Evolutionary conservation across 116 monocot species (phyloP).

Genomic region (Trichopus zeylanicus): DNA sequence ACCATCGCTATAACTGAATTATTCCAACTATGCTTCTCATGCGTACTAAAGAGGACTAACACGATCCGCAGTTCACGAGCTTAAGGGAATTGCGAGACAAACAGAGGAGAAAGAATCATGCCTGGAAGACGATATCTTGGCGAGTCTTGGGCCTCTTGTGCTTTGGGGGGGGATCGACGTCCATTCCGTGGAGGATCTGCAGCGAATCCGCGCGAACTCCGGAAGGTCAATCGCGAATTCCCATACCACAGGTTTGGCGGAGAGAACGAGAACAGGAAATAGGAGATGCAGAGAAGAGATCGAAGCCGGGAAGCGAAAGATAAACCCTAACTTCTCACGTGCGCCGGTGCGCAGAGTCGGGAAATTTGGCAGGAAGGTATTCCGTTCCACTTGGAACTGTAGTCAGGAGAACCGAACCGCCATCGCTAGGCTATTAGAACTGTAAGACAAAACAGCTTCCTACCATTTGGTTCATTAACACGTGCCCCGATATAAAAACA

Average conservation of each 20-base stretch:
- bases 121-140: constrained; percentile 51
- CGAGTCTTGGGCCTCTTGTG: constrained; percentile 18
- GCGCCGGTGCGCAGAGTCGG: no score
- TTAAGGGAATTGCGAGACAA: not conserved
- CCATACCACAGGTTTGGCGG: constrained; percentile 45
- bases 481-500: no score
- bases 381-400: not conserved
- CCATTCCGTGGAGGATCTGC: constrained; percentile 62
- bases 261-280: no score
- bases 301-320: not conserved
- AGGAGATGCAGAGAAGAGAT: not conserved
- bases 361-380: not conserved
- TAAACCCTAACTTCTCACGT: not conserved
- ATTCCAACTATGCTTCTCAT: no score
- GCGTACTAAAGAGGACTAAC: no score
- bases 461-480: no score
- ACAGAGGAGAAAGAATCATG: not conserved
- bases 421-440: not conserved
- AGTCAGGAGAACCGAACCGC: not conserved
- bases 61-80: no score
- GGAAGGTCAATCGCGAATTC: constrained; percentile 31
- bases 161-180: constrained; percentile 35
- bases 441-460: no score
- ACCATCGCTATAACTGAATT: no score
- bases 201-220: constrained; percentile 54